These are phyloP conservation scores for Oryza australiensis DNA, from an alignment of 176 grass and related monocot genomes.

Conservation along the genomic window DNA sequence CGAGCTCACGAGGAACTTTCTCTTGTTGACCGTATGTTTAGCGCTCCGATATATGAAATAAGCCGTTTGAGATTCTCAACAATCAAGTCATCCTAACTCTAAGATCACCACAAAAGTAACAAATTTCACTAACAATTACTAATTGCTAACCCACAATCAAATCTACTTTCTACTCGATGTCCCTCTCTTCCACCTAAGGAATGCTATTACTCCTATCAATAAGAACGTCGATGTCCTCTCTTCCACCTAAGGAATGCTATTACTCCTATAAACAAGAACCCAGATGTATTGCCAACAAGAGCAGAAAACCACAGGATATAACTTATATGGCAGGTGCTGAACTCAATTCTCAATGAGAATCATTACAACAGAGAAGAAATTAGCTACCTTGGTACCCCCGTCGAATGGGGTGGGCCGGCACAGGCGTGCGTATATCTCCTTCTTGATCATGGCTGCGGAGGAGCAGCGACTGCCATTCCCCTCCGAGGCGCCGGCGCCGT, in stretches of 20 bases:
- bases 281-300: neutral
- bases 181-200: neutral
- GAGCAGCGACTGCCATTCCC: constrained; percentile 24
- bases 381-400: constrained; percentile 61
- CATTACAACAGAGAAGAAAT: neutral
- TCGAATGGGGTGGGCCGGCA: constrained; percentile 69
- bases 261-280: neutral
- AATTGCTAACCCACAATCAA: neutral
- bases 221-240: neutral
- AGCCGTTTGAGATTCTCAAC: neutral
- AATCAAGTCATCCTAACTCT: neutral
- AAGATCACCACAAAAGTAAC: neutral
- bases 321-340: neutral
- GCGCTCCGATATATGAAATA: neutral
- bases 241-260: too few species aligned
- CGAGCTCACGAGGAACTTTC: too few species aligned
- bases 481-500: neutral
- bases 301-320: neutral
- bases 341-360: neutral
- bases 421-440: constrained; percentile 68
- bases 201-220: too few species aligned
- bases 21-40: too few species aligned
- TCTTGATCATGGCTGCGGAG: constrained; percentile 41
- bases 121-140: neutral
- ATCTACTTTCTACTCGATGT: neutral